Base-by-base conservation (phyloP, 495 filamentous ascomycete genomes). In the Aspergillus taichungensis region DNA sequence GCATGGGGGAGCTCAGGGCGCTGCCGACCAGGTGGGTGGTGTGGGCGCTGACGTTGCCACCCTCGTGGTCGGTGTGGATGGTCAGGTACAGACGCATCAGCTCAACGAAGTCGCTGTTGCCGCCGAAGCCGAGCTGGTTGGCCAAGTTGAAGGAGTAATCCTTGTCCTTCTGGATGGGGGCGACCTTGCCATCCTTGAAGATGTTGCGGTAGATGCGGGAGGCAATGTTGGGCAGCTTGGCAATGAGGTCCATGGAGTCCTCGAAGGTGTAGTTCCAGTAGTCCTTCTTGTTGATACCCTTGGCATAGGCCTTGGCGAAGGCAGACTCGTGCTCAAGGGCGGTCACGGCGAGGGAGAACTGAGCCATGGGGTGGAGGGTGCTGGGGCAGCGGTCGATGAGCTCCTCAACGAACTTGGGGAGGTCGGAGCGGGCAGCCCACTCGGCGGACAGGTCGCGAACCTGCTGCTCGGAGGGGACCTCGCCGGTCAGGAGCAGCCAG, bases 211-310 rank as follows among this genome's bases (percentile, higher is more conserved):
- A 98, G 78, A 98, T 97, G 74, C 87, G 85, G 44, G 94, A 75
- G 46, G 92, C 94, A 58, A 98, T 96, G 63, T 88, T 95, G 57
- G 92, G 92, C 53, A 98, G 87, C 83, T 97, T 98, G 67, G 92
- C 94, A 68, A 98, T 97, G 63, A 97, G 76, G 74, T 98, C 90
- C 92, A 98, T 97, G 46, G 90, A 94, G 74, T 98, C 92, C 80
- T 98, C 92, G 61, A 94, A 98, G 55, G 92, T 95, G 77, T 97
- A 88, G 70, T 79, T 80, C 92, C 92, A 98, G 85, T 98, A 98
- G 53, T 97, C 87, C 68, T 85, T 85, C 83, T 98, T 98, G 78
- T 88, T 90, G 61, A 98, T 84, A 63, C 92, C 92, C 79, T 92
- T 95, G 56, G 89, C 91, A 59, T 98, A 98, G 57, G 91, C 91